Base-by-base conservation (phyloP, 352 stramenopile genomes). In the Pythium catenulatum region DNA sequence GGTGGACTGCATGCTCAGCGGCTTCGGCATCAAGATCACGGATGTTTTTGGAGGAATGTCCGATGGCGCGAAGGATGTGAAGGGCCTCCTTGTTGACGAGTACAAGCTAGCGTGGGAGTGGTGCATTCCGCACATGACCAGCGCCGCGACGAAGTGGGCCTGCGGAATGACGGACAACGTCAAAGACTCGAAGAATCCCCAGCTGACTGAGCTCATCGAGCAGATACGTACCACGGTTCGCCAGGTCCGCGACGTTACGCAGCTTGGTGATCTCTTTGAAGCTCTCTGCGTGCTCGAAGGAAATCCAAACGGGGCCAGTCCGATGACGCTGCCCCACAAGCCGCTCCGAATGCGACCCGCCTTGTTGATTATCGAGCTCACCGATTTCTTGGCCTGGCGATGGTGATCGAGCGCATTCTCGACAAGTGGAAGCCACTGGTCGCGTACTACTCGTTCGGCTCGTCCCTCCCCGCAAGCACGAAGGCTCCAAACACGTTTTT, bases 331-430 rank as follows among this genome's bases (percentile, higher is more conserved):
- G n/a, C n/a, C n/a, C n/a, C n/a, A n/a, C n/a, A n/a, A n/a, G n/a
- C n/a, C n/a, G n/a, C 72, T 3, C 56, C 72, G 6, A 70, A 80
- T 5, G 4, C 52, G 6, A 27, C 32, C 9, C 34, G 58, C 27
- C 56, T 80, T 39, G 21, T 80, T 27, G 54, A 80, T 27, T 80
- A 80, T 39, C 72, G 56, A 39, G 69, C 72, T 14, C 68, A 78
- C 25, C 68, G 68, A 3, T 80, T 80, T 80, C 39, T 70, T 4
- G 50, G 72, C 5, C 58, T 80, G 36, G 58, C 19, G 9, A 69
- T 25, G 8, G 56, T 36, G 4, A 59, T 80, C 19, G 52, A 54
- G 54, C 70, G 48, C 23, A 27, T 79, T 19, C 34, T 79, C 4
- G 52, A 79, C 30, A 79, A 79, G 36, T 79, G 50, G 70, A 37